Base-by-base conservation (phyloP, 1,139 yeast species). In the Williopsis jadinii region DNA sequence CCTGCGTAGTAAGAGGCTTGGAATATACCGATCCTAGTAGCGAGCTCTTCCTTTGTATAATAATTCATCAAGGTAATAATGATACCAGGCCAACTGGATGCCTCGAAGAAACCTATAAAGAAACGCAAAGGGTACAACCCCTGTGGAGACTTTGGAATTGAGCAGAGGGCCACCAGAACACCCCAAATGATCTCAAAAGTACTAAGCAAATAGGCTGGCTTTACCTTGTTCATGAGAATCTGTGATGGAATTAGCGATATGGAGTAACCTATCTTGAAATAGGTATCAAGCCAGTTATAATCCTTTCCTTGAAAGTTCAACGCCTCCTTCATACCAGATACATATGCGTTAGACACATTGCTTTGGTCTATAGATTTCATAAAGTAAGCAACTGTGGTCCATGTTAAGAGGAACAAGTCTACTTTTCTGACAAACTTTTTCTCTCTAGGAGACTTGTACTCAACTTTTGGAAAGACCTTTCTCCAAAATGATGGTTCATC, bases 221-320 rank as follows among this genome's bases (percentile, higher is more conserved):
- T 45, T 11, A 46, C 40, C 36, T 44, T 47, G 60, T 30, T 75
- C 52, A 79, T 75, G 71, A 46, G 67, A 62, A 74, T 64, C 6
- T 75, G 64, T 38, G 67, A 68, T 35, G 75, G 61, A 32, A 77
- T 56, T 34, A 72, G 67, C 1, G 83, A 83, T 26, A 79, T 58
- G 60, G 76, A 68, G 11, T 77, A 76, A 11, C 77, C 65, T 19
- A 73, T 68, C 14, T 73, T 73, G 55, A 76, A 78, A 44, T 71
- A 67, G 0, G 83, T 73, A 45, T 71, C 70, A 34, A 75, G 65
- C 28, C 66, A 48, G 49, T 74, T 79, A 58, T 76, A 73, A 51
- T 81, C 84, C 49, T 78, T 79, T 11, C 84, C 84, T 44, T 69
- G 58, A 78, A 83, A 73, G 28, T 69, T 64, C 35, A 83, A 63